Evolutionary conservation across 208 protist genomes (phyloP).

Genomic region (Angomonas deanei): DNA sequence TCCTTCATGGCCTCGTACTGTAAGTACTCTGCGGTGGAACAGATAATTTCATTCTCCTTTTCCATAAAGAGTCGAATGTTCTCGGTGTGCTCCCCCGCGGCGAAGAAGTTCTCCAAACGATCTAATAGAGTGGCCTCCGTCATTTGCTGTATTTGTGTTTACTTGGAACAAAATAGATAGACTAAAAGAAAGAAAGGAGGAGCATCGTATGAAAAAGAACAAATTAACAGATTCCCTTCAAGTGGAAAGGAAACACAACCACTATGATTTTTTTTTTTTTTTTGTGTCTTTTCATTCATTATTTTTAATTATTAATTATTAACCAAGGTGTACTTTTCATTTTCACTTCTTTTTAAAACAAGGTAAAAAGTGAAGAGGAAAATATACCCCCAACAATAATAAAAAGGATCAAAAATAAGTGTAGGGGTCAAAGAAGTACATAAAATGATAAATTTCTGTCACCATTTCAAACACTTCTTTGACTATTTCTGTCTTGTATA

Average conservation of each 20-base stretch:
- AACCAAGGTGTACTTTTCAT: no score
- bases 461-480: no score
- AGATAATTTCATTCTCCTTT: conserved; percentile 30
- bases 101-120: conserved; percentile 65
- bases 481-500: no score
- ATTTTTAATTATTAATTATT: no score
- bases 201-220: no score
- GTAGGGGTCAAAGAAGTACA: background rate
- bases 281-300: no score
- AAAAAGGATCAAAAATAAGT: no score
- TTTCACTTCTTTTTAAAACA: background rate
- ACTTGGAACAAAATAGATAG: background rate
- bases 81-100: conserved; percentile 53
- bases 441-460: background rate
- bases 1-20: background rate
- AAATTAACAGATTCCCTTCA: no score
- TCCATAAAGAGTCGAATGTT: conserved; percentile 53
- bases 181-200: background rate
- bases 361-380: conserved; percentile 3
- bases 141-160: conserved; percentile 1
- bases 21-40: conserved; percentile 6
- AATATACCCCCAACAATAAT: no score
- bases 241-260: no score
- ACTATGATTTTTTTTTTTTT: no score
- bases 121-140: conserved; percentile 20